Evolutionary conservation across 2,329 filamentous ascomycete genomes (phyloP).

Genomic region (Helicocarpus griseus): DNA sequence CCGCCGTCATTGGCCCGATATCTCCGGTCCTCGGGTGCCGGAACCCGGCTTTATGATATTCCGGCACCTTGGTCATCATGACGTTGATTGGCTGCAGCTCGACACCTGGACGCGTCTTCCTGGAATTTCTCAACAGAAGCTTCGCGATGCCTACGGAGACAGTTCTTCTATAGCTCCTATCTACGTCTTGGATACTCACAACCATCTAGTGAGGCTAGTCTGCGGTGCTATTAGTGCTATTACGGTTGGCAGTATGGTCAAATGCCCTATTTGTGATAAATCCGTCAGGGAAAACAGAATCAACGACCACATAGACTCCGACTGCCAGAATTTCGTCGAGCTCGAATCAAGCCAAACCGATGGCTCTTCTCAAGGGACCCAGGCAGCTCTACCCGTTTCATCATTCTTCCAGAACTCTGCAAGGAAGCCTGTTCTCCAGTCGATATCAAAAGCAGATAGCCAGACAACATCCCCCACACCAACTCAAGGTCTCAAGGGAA

Average conservation of each 20-base stretch:
- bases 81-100: too few species aligned
- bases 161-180: background rate
- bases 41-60: background rate
- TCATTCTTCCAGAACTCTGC: constrained; percentile 41
- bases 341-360: constrained; percentile 36
- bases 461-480: constrained; percentile 20
- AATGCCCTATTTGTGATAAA: constrained; percentile 69
- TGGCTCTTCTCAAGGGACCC: constrained; percentile 21
- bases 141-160: background rate
- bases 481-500: constrained; percentile 20
- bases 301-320: constrained; percentile 84
- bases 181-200: background rate
- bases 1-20: too few species aligned
- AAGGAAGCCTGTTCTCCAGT: constrained; percentile 29
- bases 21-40: background rate
- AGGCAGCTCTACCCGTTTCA: constrained; percentile 33
- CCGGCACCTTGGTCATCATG: background rate
- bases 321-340: constrained; percentile 59
- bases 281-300: constrained; percentile 64
- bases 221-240: background rate
- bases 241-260: constrained; percentile 40
- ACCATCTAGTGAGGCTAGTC: background rate
- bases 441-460: constrained; percentile 8
- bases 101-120: background rate
- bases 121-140: background rate